Evolutionary conservation across 352 stramenopile species (phyloP), one percentile per base, ranked within the genome.

Genomic region (Globisporangium mamillatum): DNA sequence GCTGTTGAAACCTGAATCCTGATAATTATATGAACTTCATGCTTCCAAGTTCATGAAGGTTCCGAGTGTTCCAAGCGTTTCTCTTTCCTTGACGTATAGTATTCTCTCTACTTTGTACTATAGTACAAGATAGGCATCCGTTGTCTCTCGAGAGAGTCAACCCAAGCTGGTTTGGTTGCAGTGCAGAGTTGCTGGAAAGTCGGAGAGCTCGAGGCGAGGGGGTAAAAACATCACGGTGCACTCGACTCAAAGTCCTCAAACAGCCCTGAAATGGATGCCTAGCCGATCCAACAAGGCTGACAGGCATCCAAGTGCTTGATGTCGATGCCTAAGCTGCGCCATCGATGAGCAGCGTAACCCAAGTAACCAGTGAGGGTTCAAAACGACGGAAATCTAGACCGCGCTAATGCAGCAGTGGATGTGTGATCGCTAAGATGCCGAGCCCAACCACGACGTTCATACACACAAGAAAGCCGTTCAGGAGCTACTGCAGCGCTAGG

Each of bases 391-490:
- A 38, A 9, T 9, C 32, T 10, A 3, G 8, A 44, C 36, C 36
- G 32, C 8, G 4, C 10, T 16, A 10, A 4, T 8, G 10, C 36
- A 44, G 9, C 36, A 44, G 8, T 44, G 36, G 36, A 9, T 10
- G 8, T 44, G 9, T 44, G 36, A 44, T 16, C 36, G 8, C 36
- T 16, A 14, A 44, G 36, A 44, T 44, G 8, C 8, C 8, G 36
- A 44, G 8, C 36, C 36, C 14, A 9, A 44, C 36, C 36, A 44
- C 36, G 8, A 44, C 10, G 10, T 44, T 10, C 36, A 44, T 44
- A 44, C 36, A 44, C 36, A 9, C 36, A 29, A 91, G 52, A 44
- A 91, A 80, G 16, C 66, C 44, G 9, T 74, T 18, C 10, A 89
- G 57, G 5, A 34, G 56, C 22, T 80, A 74, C 57, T 73, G 53